Percentiles rank a stretch among this genome's conserved stretches.
Conservation (phyloP, 139 green algal genomes). For the Auxenochlorella protothecoides region DNA sequence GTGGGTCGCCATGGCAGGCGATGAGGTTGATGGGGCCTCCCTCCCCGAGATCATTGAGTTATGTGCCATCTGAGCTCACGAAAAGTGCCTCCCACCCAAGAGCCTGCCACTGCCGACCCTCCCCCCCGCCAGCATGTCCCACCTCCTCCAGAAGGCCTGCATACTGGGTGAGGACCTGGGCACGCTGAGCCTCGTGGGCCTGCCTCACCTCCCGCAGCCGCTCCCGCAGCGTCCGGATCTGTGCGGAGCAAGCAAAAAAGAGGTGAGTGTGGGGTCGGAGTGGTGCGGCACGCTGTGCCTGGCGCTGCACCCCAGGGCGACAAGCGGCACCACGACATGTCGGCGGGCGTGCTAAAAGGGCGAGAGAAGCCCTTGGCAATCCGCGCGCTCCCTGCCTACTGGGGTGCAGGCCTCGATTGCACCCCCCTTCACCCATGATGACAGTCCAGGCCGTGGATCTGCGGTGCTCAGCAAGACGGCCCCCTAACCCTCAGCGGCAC, state of each 20-base stretch:
- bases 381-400: background rate
- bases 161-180: no score
- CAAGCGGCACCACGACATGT: background rate
- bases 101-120: no score
- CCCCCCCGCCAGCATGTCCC: no score
- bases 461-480: background rate
- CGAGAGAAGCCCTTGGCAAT: background rate
- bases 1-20: no score
- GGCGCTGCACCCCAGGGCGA: background rate
- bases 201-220: slow-evolving; percentile 24
- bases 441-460: background rate
- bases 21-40: no score
- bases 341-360: no score
- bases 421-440: background rate
- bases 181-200: slow-evolving; percentile 22
- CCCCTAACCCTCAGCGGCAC: background rate
- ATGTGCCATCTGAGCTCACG: no score
- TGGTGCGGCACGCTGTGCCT: background rate
- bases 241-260: background rate
- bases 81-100: no score
- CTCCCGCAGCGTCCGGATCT: slow-evolving; percentile 30
- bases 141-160: no score
- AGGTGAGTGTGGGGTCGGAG: background rate
- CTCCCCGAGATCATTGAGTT: no score
- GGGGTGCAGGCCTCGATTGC: no score